Percentiles rank a stretch among this genome's conserved stretches.
Evolutionary conservation across 768 basidiomycete genomes (phyloP).

Genomic region (Auricularia auricula-judae): DNA sequence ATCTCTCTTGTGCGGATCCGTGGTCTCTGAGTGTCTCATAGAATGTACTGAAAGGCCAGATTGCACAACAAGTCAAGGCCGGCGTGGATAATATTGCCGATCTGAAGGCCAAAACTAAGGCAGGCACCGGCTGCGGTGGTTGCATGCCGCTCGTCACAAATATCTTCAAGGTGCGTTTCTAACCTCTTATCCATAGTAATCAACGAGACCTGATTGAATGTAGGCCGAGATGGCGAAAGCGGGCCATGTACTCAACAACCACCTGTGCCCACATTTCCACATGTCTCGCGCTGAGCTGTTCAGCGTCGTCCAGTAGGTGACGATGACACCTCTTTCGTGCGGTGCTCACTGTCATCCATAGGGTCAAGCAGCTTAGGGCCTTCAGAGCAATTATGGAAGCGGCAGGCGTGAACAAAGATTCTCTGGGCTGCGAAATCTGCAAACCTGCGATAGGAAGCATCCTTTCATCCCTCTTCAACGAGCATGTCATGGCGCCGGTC

Average conservation of each 20-base stretch:
- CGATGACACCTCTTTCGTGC: not conserved
- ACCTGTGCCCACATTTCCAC: slow-evolving; percentile 55
- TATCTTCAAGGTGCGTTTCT: slow-evolving; percentile 23
- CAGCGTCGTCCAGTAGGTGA: slow-evolving; percentile 37
- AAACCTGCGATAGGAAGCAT: slow-evolving; percentile 56
- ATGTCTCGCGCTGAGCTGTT: slow-evolving; percentile 59
- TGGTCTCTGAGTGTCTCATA: slow-evolving; percentile 9
- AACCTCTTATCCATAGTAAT: not conserved
- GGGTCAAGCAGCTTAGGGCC: slow-evolving; percentile 49
- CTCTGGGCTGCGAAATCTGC: slow-evolving; percentile 63
- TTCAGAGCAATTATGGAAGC: slow-evolving; percentile 42
- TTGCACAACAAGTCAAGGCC: slow-evolving; percentile 37
- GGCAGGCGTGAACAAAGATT: slow-evolving; percentile 34
- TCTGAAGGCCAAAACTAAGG: slow-evolving; percentile 58
- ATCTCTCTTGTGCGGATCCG: not conserved
- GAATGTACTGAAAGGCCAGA: slow-evolving; percentile 54
- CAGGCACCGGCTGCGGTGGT: slow-evolving; percentile 63
- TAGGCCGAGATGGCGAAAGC: slow-evolving; percentile 59
- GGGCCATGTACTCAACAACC: slow-evolving; percentile 44
- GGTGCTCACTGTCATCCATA: slow-evolving; percentile 10
- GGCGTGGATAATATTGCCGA: slow-evolving; percentile 39
- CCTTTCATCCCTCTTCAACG: slow-evolving; percentile 45
- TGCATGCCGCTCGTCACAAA: slow-evolving; percentile 49
- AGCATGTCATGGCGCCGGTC: slow-evolving; percentile 47
- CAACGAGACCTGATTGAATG: slow-evolving; percentile 15